Conservation (phyloP, 2,329 filamentous ascomycete genomes). For the Paraconiothyrium sp. region DNA sequence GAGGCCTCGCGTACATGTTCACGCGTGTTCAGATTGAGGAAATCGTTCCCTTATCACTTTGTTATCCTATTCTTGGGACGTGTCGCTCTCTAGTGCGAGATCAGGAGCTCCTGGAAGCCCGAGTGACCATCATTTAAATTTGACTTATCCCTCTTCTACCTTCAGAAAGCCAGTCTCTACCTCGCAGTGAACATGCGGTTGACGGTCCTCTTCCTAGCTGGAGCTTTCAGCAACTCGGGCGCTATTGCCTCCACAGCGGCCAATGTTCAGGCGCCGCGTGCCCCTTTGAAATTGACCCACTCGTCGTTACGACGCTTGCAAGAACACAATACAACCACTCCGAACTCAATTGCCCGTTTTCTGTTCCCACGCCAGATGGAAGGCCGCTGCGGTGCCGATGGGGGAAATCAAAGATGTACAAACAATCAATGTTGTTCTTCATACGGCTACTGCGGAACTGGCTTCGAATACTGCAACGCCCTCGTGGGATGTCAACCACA, state of each 20-base stretch:
- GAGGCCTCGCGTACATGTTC: conserved; percentile 23
- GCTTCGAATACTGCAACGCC: conserved; percentile 31
- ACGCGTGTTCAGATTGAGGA: conserved; percentile 19
- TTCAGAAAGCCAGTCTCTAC: neutral
- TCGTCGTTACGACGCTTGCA: conserved; percentile 13
- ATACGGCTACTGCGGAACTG: conserved; percentile 40
- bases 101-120: conserved; percentile 14
- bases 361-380: conserved; percentile 30
- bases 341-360: conserved; percentile 24
- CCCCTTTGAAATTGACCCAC: conserved; percentile 12
- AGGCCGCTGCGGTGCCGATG: conserved; percentile 38
- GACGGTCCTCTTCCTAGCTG: conserved; percentile 24
- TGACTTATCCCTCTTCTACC: conserved; percentile 1
- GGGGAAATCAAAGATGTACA: conserved; percentile 27
- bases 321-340: conserved; percentile 28
- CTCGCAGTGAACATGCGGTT: conserved; percentile 32
- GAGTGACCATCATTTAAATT: conserved; percentile 24
- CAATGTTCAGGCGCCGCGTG: conserved; percentile 15
- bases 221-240: conserved; percentile 28
- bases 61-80: conserved; percentile 19
- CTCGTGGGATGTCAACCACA: conserved; percentile 41
- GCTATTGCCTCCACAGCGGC: conserved; percentile 24
- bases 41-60: conserved; percentile 23
- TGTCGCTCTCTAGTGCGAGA: neutral
- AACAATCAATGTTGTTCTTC: conserved; percentile 36